phyloP scores from a whole-genome alignment of 1,284 basidiomycete genomes.

The Trametes hirsuta region DNA sequence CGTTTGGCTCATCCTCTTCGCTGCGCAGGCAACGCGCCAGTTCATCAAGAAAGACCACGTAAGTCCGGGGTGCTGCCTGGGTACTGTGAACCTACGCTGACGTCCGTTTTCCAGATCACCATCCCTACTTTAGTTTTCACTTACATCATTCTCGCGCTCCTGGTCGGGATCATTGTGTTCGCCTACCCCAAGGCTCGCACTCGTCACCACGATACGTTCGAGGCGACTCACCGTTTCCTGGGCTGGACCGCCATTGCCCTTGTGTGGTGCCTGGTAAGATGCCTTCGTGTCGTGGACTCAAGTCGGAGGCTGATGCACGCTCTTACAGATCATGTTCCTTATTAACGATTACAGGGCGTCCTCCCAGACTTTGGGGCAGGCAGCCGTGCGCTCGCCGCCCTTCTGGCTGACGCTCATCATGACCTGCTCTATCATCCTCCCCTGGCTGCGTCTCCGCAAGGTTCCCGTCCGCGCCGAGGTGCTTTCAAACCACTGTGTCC shows the following conservation, averaged over 20 bases:
- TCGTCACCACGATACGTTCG: conserved; percentile 53
- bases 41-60: conserved; percentile 44
- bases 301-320: neutral
- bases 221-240: conserved; percentile 55
- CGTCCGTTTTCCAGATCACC: conserved; percentile 38
- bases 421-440: conserved; percentile 54
- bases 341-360: conserved; percentile 53
- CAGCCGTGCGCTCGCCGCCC: conserved; percentile 45
- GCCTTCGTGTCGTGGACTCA: neutral
- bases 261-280: conserved; percentile 54
- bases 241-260: conserved; percentile 57
- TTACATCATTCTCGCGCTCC: conserved; percentile 50
- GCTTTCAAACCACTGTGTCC: conserved; percentile 57
- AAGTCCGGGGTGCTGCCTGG: conserved; percentile 6
- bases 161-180: conserved; percentile 50
- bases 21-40: conserved; percentile 54
- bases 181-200: conserved; percentile 51
- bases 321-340: conserved; percentile 47
- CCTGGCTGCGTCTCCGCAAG: conserved; percentile 57
- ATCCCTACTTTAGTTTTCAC: conserved; percentile 52
- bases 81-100: neutral
- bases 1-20: conserved; percentile 54
- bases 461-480: conserved; percentile 53
- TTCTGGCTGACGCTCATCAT: conserved; percentile 59
- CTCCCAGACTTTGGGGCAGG: conserved; percentile 42